Base-by-base conservation (phyloP, 768 basidiomycete species). In the Amyloporia xantha region DNA sequence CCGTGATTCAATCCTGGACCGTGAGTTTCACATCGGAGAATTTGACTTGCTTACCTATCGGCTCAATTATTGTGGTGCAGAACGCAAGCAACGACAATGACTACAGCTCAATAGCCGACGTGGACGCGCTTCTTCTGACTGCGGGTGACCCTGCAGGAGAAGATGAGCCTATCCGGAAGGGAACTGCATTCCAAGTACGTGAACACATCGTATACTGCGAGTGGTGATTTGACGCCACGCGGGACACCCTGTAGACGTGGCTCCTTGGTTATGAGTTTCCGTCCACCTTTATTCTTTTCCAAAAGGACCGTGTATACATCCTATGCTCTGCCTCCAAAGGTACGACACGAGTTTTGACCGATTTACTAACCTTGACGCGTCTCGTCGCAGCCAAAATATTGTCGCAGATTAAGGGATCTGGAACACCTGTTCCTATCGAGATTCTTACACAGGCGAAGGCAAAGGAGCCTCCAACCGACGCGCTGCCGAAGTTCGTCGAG, bases 251-350 rank as follows among this genome's bases (percentile, higher is more conserved):
- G 21, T 55, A 96, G 95, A 94, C 93, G 62, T 96, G 93, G 90
- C 74, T 99, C 15, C 77, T 98, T 33, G 95, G 94, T 12, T 98
- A 93, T 66, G 95, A 99, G 67, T 98, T 98, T 62, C 96, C 95
- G 2, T 91, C 92, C 0, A 97, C 95, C 0, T 72, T 97, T 24
- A 76, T 94, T 50, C 71, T 97, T 17, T 87, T 98, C 59, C 77
- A 83, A 49, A 85, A 85, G 59, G 73, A 84, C 47, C 86, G 79
- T 60, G 68, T 98, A 17, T 71, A 72, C 27, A 84, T 97, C 35
- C 69, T 96, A 23, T 93, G 90, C 54, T 94, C 91, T 20, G 77
- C 87, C 1, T 88, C 84, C 17, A 95, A 97, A 79, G 88, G 93
- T 91, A 52, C 53, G 68, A 47, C 37, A 9, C 1, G 35, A 27